Evolutionary conservation across 768 basidiomycete species (phyloP).

Genomic region (Galerina sulciceps): DNA sequence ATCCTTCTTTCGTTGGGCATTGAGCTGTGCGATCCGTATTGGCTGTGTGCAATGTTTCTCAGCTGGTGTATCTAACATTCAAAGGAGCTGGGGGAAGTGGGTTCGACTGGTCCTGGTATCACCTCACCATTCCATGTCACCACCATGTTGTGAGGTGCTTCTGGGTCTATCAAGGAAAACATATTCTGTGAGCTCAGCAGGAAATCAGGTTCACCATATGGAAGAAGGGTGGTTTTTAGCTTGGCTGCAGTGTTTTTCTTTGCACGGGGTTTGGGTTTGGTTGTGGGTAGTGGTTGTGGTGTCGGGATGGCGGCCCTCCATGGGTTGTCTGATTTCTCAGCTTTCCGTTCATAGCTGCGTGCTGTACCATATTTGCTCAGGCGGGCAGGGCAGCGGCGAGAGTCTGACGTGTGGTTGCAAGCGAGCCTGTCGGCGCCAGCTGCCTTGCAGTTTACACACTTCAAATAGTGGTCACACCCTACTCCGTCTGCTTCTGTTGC

Average conservation of each 20-base stretch:
- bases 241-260: too few species aligned
- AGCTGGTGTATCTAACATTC: not conserved
- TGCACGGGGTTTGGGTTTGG: too few species aligned
- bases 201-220: too few species aligned
- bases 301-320: constrained; percentile 5
- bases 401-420: constrained; percentile 8
- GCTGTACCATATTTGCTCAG: constrained; percentile 13
- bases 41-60: constrained; percentile 3
- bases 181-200: too few species aligned
- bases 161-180: too few species aligned
- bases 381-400: constrained; percentile 10
- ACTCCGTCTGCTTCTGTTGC: too few species aligned
- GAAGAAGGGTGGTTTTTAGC: too few species aligned
- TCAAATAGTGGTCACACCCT: too few species aligned
- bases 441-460: constrained; percentile 7
- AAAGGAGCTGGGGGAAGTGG: too few species aligned
- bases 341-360: constrained; percentile 1
- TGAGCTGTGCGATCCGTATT: constrained; percentile 21
- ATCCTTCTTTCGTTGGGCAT: constrained; percentile 18
- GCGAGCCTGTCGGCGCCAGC: not conserved
- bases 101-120: too few species aligned
- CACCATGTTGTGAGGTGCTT: too few species aligned
- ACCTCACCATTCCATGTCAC: too few species aligned
- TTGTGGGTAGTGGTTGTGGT: constrained; percentile 3
- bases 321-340: constrained; percentile 10